Evolutionary conservation across 176 grass and related monocot species (phyloP).

Genomic region (Aegilops tauschii): DNA sequence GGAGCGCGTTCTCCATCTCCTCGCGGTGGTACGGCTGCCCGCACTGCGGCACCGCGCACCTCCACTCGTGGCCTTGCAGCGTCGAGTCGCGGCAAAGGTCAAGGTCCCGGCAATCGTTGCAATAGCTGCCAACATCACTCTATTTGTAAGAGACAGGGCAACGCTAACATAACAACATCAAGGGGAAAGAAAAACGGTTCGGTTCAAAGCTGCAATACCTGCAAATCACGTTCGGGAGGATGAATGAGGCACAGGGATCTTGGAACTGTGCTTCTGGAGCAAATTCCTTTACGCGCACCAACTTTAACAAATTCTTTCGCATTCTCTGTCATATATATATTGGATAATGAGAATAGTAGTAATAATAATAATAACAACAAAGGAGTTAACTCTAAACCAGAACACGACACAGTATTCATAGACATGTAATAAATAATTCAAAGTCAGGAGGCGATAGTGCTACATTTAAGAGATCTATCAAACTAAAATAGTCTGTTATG

Average conservation of each 20-base stretch:
- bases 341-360: conserved; percentile 12
- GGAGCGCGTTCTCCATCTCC: conserved; percentile 77
- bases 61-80: conserved; percentile 62
- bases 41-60: conserved; percentile 52
- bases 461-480: background rate
- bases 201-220: conserved; percentile 45
- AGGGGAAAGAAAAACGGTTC: background rate
- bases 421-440: background rate
- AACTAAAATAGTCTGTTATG: background rate
- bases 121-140: conserved; percentile 59
- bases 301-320: conserved; percentile 93
- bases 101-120: conserved; percentile 90
- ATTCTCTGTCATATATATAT: conserved; percentile 70
- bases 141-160: conserved; percentile 17
- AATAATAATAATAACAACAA: background rate
- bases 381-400: background rate
- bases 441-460: conserved; percentile 11
- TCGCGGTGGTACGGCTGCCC: conserved; percentile 81
- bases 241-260: conserved; percentile 69
- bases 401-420: background rate
- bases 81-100: conserved; percentile 70
- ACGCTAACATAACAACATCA: background rate
- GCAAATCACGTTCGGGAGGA: conserved; percentile 93
- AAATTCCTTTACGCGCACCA: conserved; percentile 91
- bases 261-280: conserved; percentile 85